A percentile compares a stretch with the other conserved stretches of the same genome.
Conservation (phyloP, 2,329 filamentous ascomycete genomes). For the Aphanocladium album region DNA sequence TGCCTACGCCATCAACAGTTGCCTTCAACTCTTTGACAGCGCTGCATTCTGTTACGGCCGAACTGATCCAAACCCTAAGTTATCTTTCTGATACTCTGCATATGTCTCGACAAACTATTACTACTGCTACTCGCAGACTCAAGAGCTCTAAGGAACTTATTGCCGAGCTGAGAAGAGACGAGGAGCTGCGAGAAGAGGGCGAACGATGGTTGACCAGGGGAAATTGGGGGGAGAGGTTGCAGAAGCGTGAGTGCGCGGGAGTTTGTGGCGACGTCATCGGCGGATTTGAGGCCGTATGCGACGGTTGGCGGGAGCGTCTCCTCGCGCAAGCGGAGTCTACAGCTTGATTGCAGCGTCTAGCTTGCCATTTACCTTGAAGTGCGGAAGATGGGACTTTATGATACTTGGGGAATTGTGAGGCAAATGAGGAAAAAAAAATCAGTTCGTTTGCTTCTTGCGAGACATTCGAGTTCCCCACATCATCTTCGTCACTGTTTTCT, state of each 20-base stretch:
- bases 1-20: constrained; percentile 59
- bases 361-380: neutral
- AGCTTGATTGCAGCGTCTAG: constrained; percentile 23
- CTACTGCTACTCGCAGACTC: constrained; percentile 72
- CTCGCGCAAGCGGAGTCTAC: constrained; percentile 57
- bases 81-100: constrained; percentile 87
- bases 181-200: constrained; percentile 76
- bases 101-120: constrained; percentile 86
- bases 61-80: constrained; percentile 74
- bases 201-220: constrained; percentile 75
- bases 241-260: constrained; percentile 72
- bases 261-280: constrained; percentile 85
- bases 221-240: constrained; percentile 74
- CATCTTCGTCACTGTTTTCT: neutral
- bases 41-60: constrained; percentile 65
- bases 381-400: neutral
- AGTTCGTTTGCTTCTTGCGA: neutral
- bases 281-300: constrained; percentile 88
- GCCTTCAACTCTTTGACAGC: constrained; percentile 62
- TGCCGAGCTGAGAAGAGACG: constrained; percentile 76
- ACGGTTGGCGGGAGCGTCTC: constrained; percentile 73
- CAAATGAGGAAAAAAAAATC: neutral
- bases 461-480: neutral
- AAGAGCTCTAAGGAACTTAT: constrained; percentile 81
- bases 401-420: neutral